Evolutionary conservation across 1,284 basidiomycete genomes (phyloP), one percentile per base, ranked within the genome.

Genomic region (Ceratobasidium papillatum): DNA sequence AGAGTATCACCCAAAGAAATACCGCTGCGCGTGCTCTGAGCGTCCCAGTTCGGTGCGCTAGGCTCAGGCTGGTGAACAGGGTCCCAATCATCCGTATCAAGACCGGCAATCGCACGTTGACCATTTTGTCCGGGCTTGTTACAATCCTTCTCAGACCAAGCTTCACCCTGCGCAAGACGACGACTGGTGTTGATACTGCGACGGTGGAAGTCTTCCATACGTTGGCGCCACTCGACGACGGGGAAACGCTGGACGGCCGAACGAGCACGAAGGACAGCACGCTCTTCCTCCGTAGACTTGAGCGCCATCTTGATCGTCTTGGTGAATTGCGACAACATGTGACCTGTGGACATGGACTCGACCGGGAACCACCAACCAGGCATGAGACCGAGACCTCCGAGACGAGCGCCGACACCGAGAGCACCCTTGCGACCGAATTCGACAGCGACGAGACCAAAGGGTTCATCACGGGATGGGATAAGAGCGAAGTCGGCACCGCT

Each of bases 321-420:
- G 25, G 92, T 91, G 77, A 96, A 83, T 81, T 97, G 95, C n/a
- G 95, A 96, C 79, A 96, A 85, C 94, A 97, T 94, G 83, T 97
- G 95, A 56, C 90, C 90, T 7, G 94, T 94, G 43, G 94, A 92
- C 77, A 86, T 94, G 0, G 93, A 95, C 83, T 97, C 95, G 59
- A 97, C 95, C 74, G 94, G 95, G 87, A 95, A 96, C 94, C 95
- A 96, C 95, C 95, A 96, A 85, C 95, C 95, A 80, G 95, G 95
- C 95, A 97, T 97, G 78, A 97, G 85, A 84, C 95, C 95, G 58
- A 97, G 87, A 86, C 95, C 95, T 82, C 95, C 95, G 36, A 96
- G 87, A 81, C 95, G 92, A 84, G 91, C 90, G 79, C 95, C 95
- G 78, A 97, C 95, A 86, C 95, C 95, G 72, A 97, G 88, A 76